Conservation (phyloP, 2,329 filamentous ascomycete genomes). For the Westerdykella aurantiaca region DNA sequence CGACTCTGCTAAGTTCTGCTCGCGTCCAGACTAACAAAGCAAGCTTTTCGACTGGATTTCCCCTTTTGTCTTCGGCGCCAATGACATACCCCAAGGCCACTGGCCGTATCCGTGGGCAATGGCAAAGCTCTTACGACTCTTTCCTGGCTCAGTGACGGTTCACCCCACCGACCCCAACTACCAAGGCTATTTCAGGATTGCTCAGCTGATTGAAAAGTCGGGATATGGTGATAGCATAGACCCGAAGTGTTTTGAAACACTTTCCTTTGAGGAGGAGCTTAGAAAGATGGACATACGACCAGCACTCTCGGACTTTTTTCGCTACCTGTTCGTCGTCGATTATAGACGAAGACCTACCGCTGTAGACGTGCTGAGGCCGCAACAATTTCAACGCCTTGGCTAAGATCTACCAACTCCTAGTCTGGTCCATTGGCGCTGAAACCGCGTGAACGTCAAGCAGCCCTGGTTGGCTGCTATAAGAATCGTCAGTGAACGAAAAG, state of each 20-base stretch:
- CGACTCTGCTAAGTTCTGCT: not conserved
- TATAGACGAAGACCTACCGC: constrained; percentile 1
- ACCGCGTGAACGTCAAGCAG: too few species aligned
- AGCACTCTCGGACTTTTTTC: constrained; percentile 1
- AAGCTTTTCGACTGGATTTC: constrained; percentile 6
- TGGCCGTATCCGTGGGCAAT: constrained; percentile 6
- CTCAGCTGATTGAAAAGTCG: constrained; percentile 1
- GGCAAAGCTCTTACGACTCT: constrained; percentile 5
- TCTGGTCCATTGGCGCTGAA: not conserved
- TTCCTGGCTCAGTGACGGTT: constrained; percentile 2
- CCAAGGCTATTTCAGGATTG: constrained; percentile 2
- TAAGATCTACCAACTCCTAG: not conserved
- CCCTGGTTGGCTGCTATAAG: too few species aligned
- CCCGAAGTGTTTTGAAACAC: constrained; percentile 1
- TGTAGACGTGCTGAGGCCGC: constrained; percentile 1
- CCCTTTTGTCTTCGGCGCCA: not conserved
- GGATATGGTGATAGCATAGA: constrained; percentile 1
- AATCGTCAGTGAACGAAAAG: too few species aligned
- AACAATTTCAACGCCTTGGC: constrained; percentile 1
- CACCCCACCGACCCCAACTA: constrained; percentile 4
- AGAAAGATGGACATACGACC: not conserved
- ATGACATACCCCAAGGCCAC: constrained; percentile 1
- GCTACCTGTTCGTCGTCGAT: constrained; percentile 1
- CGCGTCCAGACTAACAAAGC: not conserved
- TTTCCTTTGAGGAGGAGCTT: constrained; percentile 2